Evolutionary conservation across 805 yeast genomes (phyloP), one percentile per base, ranked within the genome.

Genomic region (Lipomyces chichibuensis): DNA sequence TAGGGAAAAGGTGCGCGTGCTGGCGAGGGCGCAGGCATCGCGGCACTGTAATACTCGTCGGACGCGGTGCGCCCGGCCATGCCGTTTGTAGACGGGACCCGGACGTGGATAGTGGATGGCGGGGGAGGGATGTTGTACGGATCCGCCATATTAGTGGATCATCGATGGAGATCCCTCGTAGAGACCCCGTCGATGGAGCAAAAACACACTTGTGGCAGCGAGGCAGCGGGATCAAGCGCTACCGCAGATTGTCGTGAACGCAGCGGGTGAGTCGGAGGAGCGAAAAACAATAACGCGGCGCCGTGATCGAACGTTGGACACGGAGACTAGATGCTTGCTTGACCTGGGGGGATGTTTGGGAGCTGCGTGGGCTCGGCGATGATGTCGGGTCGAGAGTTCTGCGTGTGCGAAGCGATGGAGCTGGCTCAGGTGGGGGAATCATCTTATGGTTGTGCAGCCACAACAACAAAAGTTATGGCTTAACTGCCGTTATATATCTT

Each of bases 261-360:
- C 23, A 43, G 55, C 55, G 25, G 55, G 20, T 14, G 55, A 25
- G 33, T 52, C 17, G 33, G 27, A 29, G 33, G 17, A 20, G 35
- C 27, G 17, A 9, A 29, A 29, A 25, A 52, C 33, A 25, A 52
- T 9, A 25, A 9, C 55, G 33, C 55, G 33, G 55, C 33, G 33
- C 33, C 25, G 55, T 11, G 55, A 52, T 52, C 55, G 55, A 52
- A 52, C 55, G 55, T 27, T 52, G 55, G 55, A n/a, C 55, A 35
- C 39, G 55, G 55, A 43, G 43, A 37, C 43, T 5, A n/a, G 49
- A 43, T 43, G 49, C 25, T 43, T 29, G 32, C 39, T 43, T 17
- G 23, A 43, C 23, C 49, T 43, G 49, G 49, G 49, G 49, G 25
- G 5, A 5, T 25, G 1, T 25, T 29, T 13, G 55, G 27, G 55